Evolutionary conservation across 805 yeast genomes (phyloP).

Genomic region (Ogataea henricii): DNA sequence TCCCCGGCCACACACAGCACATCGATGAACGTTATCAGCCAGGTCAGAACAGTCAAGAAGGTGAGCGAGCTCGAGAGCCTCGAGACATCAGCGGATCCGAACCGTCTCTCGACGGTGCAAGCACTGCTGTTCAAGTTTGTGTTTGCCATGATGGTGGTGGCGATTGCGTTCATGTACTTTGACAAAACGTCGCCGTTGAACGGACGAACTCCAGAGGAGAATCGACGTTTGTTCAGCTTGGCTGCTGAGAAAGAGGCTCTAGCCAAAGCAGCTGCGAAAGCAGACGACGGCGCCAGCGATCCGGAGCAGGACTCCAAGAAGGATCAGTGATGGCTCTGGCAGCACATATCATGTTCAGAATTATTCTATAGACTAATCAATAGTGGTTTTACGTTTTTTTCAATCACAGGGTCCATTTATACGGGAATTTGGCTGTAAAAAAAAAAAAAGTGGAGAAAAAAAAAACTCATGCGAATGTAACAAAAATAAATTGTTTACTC

Average conservation of each 20-base stretch:
- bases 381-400: neutral
- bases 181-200: constrained; percentile 27
- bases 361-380: too few species aligned
- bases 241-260: constrained; percentile 6
- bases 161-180: constrained; percentile 24
- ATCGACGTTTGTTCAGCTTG: constrained; percentile 5
- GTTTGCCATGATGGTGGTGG: constrained; percentile 26
- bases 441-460: neutral
- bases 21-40: constrained; percentile 22
- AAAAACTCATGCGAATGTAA: neutral
- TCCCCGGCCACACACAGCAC: too few species aligned
- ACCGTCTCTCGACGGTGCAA: constrained; percentile 18
- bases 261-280: neutral
- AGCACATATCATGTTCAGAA: too few species aligned
- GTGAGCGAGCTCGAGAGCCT: constrained; percentile 7
- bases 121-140: constrained; percentile 27
- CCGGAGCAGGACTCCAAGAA: constrained; percentile 1
- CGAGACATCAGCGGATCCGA: constrained; percentile 5
- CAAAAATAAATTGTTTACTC: neutral
- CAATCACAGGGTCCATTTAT: neutral
- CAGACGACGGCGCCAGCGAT: neutral
- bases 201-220: constrained; percentile 24
- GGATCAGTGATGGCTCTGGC: neutral
- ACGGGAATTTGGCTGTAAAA: neutral
- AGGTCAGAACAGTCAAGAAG: constrained; percentile 12